Base-by-base conservation (phyloP, 2,329 filamentous ascomycete genomes). In the Aspergillus fijiensis region DNA sequence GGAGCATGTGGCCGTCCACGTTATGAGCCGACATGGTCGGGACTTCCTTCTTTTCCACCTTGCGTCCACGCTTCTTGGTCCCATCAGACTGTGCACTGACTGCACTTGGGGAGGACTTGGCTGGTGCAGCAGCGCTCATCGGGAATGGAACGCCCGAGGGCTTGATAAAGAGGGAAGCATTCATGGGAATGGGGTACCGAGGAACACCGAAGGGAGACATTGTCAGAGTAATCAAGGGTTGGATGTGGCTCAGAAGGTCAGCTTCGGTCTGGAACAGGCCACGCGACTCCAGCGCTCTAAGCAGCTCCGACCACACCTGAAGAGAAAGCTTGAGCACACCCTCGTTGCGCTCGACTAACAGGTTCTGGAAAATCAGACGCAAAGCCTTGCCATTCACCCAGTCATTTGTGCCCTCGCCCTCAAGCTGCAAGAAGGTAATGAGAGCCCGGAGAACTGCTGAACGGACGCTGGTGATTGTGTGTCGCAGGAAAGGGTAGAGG, bases 1-100 rank as follows among this genome's bases (percentile, higher is more conserved):
- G 91, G 81, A 99, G 92, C 89, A 99, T 97, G 67, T 96, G 93
- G 10, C 93, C 95, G 74, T 99, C 95, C 19, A 99, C 92, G 74
- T 99, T 96, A 76, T 99, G 95, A 1, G 89, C 86, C n/a, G 89
- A 84, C 4, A 84, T 78, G 1, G 85, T 79, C 1, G 84, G 79
- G 29, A 93, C 89, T 57, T 95, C 91, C 59, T 82, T 83, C 79
- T 96, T 96, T n/a, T 90, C 87, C 0, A 90, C 90, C 75, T 92
- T 96, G 62, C 92, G 87, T 35, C 92, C 85, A 65, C 91, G 88
- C 76, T 95, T 91, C 2, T 87, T 81, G 14, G 87, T 82, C 61
- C 90, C 84, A 60, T 91, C 86, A 12, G 81, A 77, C 5, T 79
- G 79, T 58, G 82, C 74, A n/a, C 78, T 65, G 61, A 76, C 67